Base-by-base conservation (phyloP, 495 filamentous ascomycete genomes). In the Neurospora hispaniola region DNA sequence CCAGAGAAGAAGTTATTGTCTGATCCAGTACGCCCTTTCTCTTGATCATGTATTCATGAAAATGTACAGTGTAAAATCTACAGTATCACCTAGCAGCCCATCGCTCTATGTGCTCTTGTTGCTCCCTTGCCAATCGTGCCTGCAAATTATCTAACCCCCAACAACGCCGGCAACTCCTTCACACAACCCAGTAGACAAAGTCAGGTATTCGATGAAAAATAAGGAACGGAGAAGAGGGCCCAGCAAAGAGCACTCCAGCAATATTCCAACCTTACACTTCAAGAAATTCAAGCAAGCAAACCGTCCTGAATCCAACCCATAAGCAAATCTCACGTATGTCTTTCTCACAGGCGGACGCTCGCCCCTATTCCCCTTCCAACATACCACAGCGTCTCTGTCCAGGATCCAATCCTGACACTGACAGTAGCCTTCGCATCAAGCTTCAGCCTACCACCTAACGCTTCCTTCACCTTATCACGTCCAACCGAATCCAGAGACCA, bases 381-480 rank as follows among this genome's bases (percentile, higher is more conserved):
- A 80, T 91, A 94, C 86, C 89, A 88, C 44, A 97, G 76, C 69
- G 79, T 83, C 81, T 94, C 88, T 70, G 76, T 85, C 88, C 92
- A 97, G 75, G 86, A 80, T n/a, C 90, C 90, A 71, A 97, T 79
- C 76, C 86, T 85, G 35, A 38, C 27, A 97, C 82, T 39, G 18
- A 94, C 89, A 42, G 86, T 83, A 8, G 94, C 96, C 73, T 85
- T 84, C n/a, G 94, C 91, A 81, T 94, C 91, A 73, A 99, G 78
- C 79, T 90, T 90, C 75, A 98, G 79, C 39, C 82, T 83, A 0
- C 94, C 93, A 12, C 94, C 93, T n/a, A 99, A 79, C n/a, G 96
- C 94, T 76, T 89, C 89, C 76, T 85, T 89, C 40, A 99, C 82
- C 42, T 90, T 90, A 35, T 92, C 91, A 79, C 95, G 97, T 3